phyloP scores from a whole-genome alignment of 106 monocot genomes.

The Platanthera guangdongensis region DNA sequence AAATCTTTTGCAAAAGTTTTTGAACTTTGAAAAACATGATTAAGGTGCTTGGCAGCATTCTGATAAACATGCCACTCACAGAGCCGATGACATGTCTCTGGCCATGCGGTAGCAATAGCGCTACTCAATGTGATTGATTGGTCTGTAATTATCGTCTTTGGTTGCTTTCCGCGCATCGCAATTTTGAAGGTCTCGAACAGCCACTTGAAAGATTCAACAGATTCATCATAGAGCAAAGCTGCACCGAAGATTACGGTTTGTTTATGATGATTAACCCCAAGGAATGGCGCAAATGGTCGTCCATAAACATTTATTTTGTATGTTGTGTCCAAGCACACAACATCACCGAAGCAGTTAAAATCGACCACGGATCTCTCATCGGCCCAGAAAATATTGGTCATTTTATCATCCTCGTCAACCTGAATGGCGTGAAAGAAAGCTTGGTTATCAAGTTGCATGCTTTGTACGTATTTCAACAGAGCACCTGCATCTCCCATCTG shows the following conservation, averaged over 20 bases:
- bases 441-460: constrained; percentile 35
- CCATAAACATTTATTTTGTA: constrained; percentile 40
- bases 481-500: constrained; percentile 42
- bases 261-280: constrained; percentile 49
- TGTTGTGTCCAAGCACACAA: constrained; percentile 39
- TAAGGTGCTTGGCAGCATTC: constrained; percentile 38
- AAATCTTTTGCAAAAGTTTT: constrained; percentile 53
- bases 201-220: constrained; percentile 44
- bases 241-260: constrained; percentile 43
- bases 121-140: constrained; percentile 24
- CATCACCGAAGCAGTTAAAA: constrained; percentile 44
- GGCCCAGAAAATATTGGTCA: constrained; percentile 50
- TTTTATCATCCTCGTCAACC: constrained; percentile 47
- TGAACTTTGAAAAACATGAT: constrained; percentile 43
- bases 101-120: constrained; percentile 29
- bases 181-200: constrained; percentile 48
- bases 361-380: constrained; percentile 36
- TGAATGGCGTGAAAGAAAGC: constrained; percentile 41
- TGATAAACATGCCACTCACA: constrained; percentile 52
- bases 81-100: constrained; percentile 24
- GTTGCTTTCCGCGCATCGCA: constrained; percentile 42
- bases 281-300: constrained; percentile 33
- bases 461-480: constrained; percentile 36
- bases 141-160: constrained; percentile 37
- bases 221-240: constrained; percentile 41